A percentile compares a stretch with the other conserved stretches of the same genome.
Conservation (phyloP, 805 yeast genomes). For the Lipomyces yamanashiensis region DNA sequence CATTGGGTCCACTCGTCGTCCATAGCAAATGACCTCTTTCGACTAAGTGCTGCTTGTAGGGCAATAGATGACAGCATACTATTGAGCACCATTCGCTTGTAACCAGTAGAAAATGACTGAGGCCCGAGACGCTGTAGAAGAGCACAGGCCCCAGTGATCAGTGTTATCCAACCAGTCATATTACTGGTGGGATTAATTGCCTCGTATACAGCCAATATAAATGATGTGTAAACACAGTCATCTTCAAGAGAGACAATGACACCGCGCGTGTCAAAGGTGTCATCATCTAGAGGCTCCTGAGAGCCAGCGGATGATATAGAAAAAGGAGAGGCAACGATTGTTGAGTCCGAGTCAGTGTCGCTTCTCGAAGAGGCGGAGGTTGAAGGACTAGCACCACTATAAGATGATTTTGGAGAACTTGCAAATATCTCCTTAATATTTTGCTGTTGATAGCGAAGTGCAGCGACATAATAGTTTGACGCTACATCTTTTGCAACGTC, state of each 20-base stretch:
- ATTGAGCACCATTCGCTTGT: background rate
- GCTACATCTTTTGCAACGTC: background rate
- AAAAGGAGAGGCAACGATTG: background rate
- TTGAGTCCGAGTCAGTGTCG: background rate
- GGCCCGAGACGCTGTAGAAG: background rate
- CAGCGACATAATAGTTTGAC: background rate
- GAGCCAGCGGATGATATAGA: background rate
- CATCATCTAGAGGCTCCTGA: background rate
- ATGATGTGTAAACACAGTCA: background rate
- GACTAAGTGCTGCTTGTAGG: background rate
- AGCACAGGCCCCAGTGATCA: background rate
- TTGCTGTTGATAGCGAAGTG: background rate
- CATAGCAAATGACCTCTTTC: background rate
- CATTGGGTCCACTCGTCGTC: background rate
- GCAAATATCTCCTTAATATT: background rate
- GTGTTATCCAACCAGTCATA: background rate
- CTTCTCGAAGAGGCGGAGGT: background rate
- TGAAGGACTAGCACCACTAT: background rate
- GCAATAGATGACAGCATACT: background rate
- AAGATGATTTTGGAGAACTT: background rate
- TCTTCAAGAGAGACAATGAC: background rate
- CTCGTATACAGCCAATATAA: background rate
- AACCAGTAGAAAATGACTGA: background rate
- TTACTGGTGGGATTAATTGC: background rate
- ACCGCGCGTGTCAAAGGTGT: background rate